Conservation (phyloP, 441 rosid genomes). For the Biscutella laevigata region DNA sequence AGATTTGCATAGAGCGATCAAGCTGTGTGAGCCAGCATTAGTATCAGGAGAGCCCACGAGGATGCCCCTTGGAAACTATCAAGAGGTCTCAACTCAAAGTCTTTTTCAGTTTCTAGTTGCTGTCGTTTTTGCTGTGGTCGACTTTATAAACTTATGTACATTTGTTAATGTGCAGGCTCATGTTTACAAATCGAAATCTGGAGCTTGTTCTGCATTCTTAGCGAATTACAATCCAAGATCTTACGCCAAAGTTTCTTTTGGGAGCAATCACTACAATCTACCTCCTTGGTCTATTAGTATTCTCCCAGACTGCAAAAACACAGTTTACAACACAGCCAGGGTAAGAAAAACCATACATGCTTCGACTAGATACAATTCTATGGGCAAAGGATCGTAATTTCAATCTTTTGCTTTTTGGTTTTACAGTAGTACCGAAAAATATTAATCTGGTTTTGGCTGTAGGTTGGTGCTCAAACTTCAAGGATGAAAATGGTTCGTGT, state of each 20-base stretch:
- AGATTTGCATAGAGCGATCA: conserved; percentile 88
- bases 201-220: conserved; percentile 92
- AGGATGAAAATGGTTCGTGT: conserved; percentile 77
- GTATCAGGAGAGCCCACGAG: conserved; percentile 60
- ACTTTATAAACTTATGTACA: not conserved
- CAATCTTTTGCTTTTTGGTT: not conserved
- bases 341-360: conserved; percentile 34
- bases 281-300: conserved; percentile 99
- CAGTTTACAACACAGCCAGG: conserved; percentile 93
- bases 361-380: not conserved
- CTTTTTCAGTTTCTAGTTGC: not conserved
- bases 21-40: conserved; percentile 79
- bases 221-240: conserved; percentile 63
- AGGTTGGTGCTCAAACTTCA: conserved; percentile 86
- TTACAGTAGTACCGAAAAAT: not conserved
- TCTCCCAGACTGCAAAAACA: conserved; percentile 97
- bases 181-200: conserved; percentile 62
- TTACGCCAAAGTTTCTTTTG: conserved; percentile 60
- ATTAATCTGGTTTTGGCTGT: conserved; percentile 17
- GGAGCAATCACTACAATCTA: conserved; percentile 69
- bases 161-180: conserved; percentile 60
- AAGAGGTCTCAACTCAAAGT: conserved; percentile 47
- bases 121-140: conserved; percentile 4
- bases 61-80: conserved; percentile 65
- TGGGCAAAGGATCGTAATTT: not conserved